Evolutionary conservation across 2,329 filamentous ascomycete genomes (phyloP).

Genomic region (Volutella citrinella): DNA sequence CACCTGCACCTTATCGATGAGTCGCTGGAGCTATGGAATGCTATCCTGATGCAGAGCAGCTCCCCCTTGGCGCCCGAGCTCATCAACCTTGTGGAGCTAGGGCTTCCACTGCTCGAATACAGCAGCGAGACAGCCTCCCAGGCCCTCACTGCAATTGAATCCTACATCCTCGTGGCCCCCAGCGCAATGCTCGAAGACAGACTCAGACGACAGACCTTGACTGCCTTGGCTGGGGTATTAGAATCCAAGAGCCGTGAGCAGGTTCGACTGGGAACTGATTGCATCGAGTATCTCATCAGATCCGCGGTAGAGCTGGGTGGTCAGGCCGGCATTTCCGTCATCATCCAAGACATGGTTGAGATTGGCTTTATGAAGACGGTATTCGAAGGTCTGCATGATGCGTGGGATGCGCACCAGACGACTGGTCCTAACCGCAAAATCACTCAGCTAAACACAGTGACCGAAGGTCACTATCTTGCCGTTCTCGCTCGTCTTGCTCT

Average conservation of each 20-base stretch:
- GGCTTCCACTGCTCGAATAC: conserved; percentile 65
- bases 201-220: conserved; percentile 48
- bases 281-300: conserved; percentile 64
- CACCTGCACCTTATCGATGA: conserved; percentile 87
- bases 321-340: conserved; percentile 55
- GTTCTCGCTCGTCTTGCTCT: conserved; percentile 77
- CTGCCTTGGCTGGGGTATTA: conserved; percentile 47
- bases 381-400: conserved; percentile 63
- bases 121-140: conserved; percentile 61
- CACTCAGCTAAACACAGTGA: conserved; percentile 67
- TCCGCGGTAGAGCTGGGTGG: conserved; percentile 61
- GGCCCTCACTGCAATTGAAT: conserved; percentile 64
- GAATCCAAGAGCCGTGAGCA: conserved; percentile 56
- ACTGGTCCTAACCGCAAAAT: conserved; percentile 74
- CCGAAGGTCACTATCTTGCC: conserved; percentile 81
- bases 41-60: conserved; percentile 65
- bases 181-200: conserved; percentile 60
- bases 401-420: conserved; percentile 73
- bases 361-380: conserved; percentile 62
- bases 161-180: conserved; percentile 69
- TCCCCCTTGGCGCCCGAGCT: conserved; percentile 60
- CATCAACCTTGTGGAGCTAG: conserved; percentile 58
- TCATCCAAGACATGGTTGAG: conserved; percentile 64
- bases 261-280: conserved; percentile 54
- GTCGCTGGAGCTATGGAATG: conserved; percentile 83